These are phyloP conservation scores for Medakamo hakoo DNA, from an alignment of 139 green algal genomes.

Conservation along the genomic window DNA sequence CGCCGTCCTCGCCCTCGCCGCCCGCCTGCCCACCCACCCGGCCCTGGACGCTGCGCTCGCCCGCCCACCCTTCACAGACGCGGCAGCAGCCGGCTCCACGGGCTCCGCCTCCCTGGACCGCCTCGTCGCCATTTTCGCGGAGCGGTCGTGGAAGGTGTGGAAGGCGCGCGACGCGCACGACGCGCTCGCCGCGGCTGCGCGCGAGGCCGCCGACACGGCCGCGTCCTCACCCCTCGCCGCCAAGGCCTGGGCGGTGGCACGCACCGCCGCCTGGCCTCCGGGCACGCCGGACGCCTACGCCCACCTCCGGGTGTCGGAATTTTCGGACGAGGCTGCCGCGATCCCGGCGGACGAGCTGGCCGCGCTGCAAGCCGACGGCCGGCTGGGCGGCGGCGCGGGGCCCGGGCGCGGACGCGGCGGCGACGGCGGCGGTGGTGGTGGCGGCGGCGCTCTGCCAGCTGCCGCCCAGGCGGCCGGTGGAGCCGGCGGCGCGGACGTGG, in stretches of 20 bases:
- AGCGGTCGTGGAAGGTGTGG: background rate
- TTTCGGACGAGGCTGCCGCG: background rate
- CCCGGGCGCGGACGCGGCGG: background rate
- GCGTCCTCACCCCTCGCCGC: no score
- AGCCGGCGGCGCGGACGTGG: background rate
- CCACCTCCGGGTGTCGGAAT: background rate
- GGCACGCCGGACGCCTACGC: background rate
- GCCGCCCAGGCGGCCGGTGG: no score
- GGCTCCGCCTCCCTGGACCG: background rate
- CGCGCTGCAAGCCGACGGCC: background rate
- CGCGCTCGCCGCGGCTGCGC: background rate
- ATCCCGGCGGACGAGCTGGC: background rate
- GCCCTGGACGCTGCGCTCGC: background rate
- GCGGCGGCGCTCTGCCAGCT: no score
- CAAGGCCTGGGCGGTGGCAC: background rate
- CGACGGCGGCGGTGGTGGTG: background rate
- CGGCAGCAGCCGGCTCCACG: background rate
- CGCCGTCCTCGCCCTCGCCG: background rate
- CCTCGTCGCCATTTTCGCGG: background rate
- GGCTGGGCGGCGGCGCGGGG: background rate
- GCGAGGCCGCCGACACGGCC: background rate
- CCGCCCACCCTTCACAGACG: background rate
- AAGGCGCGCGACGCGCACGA: background rate
- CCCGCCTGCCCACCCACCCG: background rate
- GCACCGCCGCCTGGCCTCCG: background rate